Evolutionary conservation across 192 early-diverging fungal genomes (phyloP).

Genomic region (Coemansia sp.): DNA sequence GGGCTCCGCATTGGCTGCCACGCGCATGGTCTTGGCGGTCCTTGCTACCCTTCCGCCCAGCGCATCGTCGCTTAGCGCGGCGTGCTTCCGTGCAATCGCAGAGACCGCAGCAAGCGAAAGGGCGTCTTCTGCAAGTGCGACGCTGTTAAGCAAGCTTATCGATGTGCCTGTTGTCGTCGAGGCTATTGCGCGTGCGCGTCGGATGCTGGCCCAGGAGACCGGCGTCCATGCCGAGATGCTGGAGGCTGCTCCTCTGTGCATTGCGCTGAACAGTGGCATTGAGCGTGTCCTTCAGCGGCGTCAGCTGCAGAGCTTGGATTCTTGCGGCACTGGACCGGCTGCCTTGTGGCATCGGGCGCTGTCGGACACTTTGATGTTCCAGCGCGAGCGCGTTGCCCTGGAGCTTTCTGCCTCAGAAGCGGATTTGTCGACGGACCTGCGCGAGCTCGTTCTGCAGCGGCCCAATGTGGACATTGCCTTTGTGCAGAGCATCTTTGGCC

Average conservation of each 20-base stretch:
- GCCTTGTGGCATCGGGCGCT: slow-evolving; percentile 36
- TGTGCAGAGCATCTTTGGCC: slow-evolving; percentile 24
- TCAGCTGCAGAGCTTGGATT: too few relatives aligned
- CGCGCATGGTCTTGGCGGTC: slow-evolving; percentile 32
- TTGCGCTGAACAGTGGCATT: slow-evolving; percentile 23
- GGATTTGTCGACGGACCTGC: neutral
- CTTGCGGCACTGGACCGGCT: neutral
- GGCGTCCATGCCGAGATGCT: slow-evolving; percentile 2
- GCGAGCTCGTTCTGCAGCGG: slow-evolving; percentile 36
- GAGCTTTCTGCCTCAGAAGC: neutral
- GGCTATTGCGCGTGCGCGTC: slow-evolving; percentile 17
- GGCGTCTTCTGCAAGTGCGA: neutral
- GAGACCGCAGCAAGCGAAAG: too few relatives aligned
- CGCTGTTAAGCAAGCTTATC: neutral
- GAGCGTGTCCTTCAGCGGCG: slow-evolving; percentile 11
- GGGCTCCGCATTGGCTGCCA: slow-evolving; percentile 1
- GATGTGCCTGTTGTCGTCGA: slow-evolving; percentile 1
- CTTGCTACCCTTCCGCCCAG: slow-evolving; percentile 20
- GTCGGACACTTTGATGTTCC: slow-evolving; percentile 21
- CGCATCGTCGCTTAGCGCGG: neutral
- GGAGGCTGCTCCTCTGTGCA: slow-evolving; percentile 13
- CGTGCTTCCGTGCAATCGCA: neutral
- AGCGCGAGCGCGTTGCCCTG: slow-evolving; percentile 24
- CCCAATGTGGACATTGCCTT: slow-evolving; percentile 26
- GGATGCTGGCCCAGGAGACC: slow-evolving; percentile 9